These are phyloP conservation scores for Abrus pulchellus DNA, from an alignment of 306 rosid species.

Conservation along the genomic window DNA sequence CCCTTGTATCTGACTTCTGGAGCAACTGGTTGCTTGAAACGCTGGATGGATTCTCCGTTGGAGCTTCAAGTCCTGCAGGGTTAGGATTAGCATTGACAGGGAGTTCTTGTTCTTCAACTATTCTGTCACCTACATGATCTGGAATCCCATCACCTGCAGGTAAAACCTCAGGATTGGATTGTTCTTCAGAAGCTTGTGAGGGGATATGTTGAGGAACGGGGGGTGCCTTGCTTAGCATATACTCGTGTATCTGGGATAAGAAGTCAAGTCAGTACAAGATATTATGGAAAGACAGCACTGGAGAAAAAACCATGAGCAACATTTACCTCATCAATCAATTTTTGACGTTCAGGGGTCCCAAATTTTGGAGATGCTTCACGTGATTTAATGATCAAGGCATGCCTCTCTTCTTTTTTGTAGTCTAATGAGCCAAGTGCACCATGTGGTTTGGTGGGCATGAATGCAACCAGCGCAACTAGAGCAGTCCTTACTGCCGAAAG, in stretches of 20 bases:
- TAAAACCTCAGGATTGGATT: conserved; percentile 55
- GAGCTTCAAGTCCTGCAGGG: conserved; percentile 50
- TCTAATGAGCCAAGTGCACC: conserved; percentile 95
- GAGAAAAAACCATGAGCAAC: conserved; percentile 27
- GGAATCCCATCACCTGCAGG: conserved; percentile 53
- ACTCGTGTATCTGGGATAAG: conserved; percentile 78
- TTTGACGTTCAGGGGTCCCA: conserved; percentile 89
- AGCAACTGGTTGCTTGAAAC: conserved; percentile 55
- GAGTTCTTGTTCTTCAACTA: conserved; percentile 67
- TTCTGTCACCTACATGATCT: conserved; percentile 59
- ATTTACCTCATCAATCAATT: conserved; percentile 71
- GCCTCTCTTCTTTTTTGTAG: conserved; percentile 94
- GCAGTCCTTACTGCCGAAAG: conserved; percentile 90
- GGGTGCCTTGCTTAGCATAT: conserved; percentile 82
- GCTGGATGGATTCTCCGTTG: conserved; percentile 55
- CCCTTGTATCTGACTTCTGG: conserved; percentile 59
- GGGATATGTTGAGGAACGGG: conserved; percentile 68
- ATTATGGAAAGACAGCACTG: background rate
- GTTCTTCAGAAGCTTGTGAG: conserved; percentile 59
- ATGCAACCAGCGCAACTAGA: conserved; percentile 92
- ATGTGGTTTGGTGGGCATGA: conserved; percentile 96
- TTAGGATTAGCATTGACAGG: conserved; percentile 50
- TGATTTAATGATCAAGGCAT: conserved; percentile 80
- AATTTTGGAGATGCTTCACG: conserved; percentile 80
- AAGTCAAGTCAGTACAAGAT: conserved; percentile 22